These are phyloP conservation scores for Rosa rugosa DNA, from an alignment of 306 rosid species.

Conservation along the genomic window DNA sequence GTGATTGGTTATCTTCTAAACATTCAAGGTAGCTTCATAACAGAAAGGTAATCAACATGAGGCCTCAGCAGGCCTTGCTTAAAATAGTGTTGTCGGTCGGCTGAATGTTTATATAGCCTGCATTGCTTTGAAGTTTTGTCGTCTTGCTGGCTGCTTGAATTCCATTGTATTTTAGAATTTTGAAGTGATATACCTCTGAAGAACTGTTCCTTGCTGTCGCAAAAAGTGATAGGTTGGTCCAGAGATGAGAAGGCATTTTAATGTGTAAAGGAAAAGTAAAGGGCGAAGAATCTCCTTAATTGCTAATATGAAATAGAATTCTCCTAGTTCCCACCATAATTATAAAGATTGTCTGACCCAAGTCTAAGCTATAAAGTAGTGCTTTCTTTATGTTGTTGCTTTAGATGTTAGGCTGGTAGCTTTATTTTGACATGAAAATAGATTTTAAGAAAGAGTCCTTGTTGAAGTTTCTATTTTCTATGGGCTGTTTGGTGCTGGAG, in stretches of 20 bases:
- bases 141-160: neutral
- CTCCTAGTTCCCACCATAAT: no score
- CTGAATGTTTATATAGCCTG: neutral
- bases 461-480: neutral
- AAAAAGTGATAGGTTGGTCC: neutral
- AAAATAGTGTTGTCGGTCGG: neutral
- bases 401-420: neutral
- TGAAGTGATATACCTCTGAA: neutral
- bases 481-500: neutral
- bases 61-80: neutral
- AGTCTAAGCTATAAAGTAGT: neutral
- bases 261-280: no score
- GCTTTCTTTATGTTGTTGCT: neutral
- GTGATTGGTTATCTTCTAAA: no score
- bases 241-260: neutral
- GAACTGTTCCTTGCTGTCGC: neutral
- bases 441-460: neutral
- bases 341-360: no score
- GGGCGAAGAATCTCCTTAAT: no score
- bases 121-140: conserved; percentile 1
- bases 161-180: neutral
- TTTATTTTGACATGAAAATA: neutral
- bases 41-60: no score
- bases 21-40: no score
- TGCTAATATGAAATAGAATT: no score